Evolutionary conservation across 345 rosid genomes (phyloP).

Genomic region (Aurinia saxatilis): DNA sequence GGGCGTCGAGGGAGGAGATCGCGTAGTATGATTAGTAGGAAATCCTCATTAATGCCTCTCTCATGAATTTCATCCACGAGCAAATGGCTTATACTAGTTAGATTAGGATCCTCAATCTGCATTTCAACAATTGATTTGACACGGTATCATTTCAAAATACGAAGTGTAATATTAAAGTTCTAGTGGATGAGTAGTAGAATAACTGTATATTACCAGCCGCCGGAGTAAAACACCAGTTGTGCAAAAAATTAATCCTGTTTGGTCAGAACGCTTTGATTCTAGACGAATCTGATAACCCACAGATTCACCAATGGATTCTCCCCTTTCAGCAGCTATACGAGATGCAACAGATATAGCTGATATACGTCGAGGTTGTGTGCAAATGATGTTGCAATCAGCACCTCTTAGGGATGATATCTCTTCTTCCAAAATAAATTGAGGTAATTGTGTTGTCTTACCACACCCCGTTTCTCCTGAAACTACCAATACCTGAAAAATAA

Average conservation of each 20-base stretch:
- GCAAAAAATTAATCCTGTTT: slow-evolving; percentile 84
- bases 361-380: slow-evolving; percentile 96
- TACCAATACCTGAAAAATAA: slow-evolving; percentile 55
- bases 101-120: slow-evolving; percentile 81
- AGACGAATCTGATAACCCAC: slow-evolving; percentile 96
- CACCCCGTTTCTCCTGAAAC: slow-evolving; percentile 98
- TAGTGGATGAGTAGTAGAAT: neutral
- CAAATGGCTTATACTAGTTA: slow-evolving; percentile 81
- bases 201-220: slow-evolving; percentile 48
- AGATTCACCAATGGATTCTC: slow-evolving; percentile 79
- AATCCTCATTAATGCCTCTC: slow-evolving; percentile 98
- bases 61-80: slow-evolving; percentile 97
- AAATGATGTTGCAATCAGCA: slow-evolving; percentile 77
- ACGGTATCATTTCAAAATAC: slow-evolving; percentile 3
- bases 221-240: slow-evolving; percentile 93
- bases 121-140: slow-evolving; percentile 20
- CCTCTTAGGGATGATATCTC: slow-evolving; percentile 71
- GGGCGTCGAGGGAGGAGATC: slow-evolving; percentile 94
- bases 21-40: slow-evolving; percentile 71
- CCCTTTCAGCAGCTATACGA: slow-evolving; percentile 89
- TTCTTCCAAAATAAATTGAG: slow-evolving; percentile 89
- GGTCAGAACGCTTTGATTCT: slow-evolving; percentile 69
- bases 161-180: neutral
- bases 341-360: slow-evolving; percentile 95
- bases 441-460: slow-evolving; percentile 98